These are phyloP conservation scores for Gyrodon lividus DNA, from an alignment of 768 basidiomycete species.

Conservation along the genomic window DNA sequence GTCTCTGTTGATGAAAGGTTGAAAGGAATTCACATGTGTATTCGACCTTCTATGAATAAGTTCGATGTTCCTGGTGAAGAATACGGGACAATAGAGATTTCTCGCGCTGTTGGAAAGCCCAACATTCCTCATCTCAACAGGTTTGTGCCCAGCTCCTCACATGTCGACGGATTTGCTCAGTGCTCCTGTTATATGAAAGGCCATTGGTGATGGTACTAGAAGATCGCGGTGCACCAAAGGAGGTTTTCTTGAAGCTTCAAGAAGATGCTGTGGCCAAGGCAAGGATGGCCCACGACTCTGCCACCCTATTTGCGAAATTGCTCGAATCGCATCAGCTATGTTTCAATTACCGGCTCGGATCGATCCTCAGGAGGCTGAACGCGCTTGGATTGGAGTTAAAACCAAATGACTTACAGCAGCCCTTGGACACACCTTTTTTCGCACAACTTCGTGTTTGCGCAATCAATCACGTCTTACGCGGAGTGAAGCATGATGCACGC, in stretches of 20 bases:
- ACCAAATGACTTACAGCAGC: slow-evolving; percentile 29
- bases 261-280: slow-evolving; percentile 53
- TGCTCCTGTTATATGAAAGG: slow-evolving; percentile 34
- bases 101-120: slow-evolving; percentile 58
- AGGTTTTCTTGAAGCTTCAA: slow-evolving; percentile 64
- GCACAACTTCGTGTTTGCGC: slow-evolving; percentile 56
- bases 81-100: slow-evolving; percentile 70
- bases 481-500: slow-evolving; percentile 73
- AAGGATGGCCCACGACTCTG: slow-evolving; percentile 58
- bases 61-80: slow-evolving; percentile 53
- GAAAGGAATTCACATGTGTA: slow-evolving; percentile 60
- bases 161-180: neutral
- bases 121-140: slow-evolving; percentile 70
- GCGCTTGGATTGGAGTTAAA: slow-evolving; percentile 49
- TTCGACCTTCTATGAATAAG: slow-evolving; percentile 75
- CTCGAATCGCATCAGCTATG: slow-evolving; percentile 51
- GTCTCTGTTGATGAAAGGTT: slow-evolving; percentile 61
- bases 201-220: slow-evolving; percentile 78
- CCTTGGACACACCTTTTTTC: slow-evolving; percentile 58
- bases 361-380: slow-evolving; percentile 50
- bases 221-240: slow-evolving; percentile 60
- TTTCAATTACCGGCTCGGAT: slow-evolving; percentile 45
- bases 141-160: slow-evolving; percentile 42
- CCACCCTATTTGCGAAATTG: slow-evolving; percentile 46
- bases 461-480: slow-evolving; percentile 63